phyloP scores from a whole-genome alignment of 805 yeast genomes.

The Metschnikowia cerradonensis region DNA sequence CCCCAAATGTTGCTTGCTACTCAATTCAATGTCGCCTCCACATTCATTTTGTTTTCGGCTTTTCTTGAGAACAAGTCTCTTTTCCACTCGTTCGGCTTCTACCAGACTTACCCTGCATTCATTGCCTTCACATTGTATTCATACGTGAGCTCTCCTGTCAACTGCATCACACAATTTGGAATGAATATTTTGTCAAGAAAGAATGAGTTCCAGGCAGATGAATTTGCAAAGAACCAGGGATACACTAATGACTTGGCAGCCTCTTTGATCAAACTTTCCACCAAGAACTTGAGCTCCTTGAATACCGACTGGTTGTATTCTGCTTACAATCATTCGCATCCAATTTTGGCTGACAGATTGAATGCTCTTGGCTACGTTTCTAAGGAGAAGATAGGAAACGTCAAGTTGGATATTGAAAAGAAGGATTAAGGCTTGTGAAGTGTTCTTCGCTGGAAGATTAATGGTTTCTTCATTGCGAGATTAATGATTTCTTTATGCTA shows the following conservation, averaged over 20 bases:
- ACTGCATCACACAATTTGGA: conserved; percentile 59
- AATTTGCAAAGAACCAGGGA: conserved; percentile 73
- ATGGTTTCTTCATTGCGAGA: not conserved
- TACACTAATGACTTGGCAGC: conserved; percentile 62
- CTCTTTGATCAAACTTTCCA: conserved; percentile 71
- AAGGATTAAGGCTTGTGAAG: not conserved
- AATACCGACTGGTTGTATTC: conserved; percentile 89
- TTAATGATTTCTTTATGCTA: not conserved
- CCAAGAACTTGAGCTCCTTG: conserved; percentile 78
- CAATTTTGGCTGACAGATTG: conserved; percentile 86
- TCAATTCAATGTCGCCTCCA: conserved; percentile 59
- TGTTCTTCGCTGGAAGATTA: not conserved
- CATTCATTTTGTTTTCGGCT: conserved; percentile 71
- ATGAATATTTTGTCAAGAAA: conserved; percentile 74
- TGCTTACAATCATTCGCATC: conserved; percentile 87
- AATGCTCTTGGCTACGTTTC: conserved; percentile 58
- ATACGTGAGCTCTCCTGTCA: conserved; percentile 76
- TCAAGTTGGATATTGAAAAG: conserved; percentile 14
- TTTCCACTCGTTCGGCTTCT: conserved; percentile 75
- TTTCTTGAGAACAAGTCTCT: conserved; percentile 78
- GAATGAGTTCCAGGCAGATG: conserved; percentile 92
- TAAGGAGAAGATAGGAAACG: conserved; percentile 32
- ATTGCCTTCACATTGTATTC: conserved; percentile 79
- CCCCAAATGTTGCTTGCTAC: conserved; percentile 65
- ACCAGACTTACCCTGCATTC: conserved; percentile 58